Evolutionary conservation across 2,329 filamentous ascomycete genomes (phyloP).

Genomic region (Zymoseptoria brevis): DNA sequence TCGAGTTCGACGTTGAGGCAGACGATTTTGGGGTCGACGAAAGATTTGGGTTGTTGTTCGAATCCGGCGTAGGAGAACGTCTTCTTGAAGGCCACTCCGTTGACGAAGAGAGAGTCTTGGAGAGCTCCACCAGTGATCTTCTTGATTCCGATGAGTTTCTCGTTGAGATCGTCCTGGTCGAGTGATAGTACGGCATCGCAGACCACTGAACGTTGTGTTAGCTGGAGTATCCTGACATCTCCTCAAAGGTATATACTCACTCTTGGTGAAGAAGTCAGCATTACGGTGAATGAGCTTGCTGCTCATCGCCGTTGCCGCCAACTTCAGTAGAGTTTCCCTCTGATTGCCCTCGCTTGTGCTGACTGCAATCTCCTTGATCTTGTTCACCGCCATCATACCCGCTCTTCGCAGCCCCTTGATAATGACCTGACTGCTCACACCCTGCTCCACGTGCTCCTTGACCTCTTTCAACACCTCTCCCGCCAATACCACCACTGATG

Average conservation of each 20-base stretch:
- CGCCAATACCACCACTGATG: conserved; percentile 93
- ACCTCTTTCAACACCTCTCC: conserved; percentile 96
- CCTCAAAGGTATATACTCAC: conserved; percentile 43
- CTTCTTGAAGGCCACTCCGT: conserved; percentile 99
- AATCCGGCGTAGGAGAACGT: conserved; percentile 98
- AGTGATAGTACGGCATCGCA: conserved; percentile 92
- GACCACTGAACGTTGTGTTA: conserved; percentile 59
- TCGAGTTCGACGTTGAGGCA: conserved; percentile 97
- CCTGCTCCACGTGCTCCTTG: conserved; percentile 92
- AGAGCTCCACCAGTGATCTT: conserved; percentile 95
- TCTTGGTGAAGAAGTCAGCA: conserved; percentile 94
- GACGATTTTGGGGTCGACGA: conserved; percentile 90
- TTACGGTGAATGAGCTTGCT: conserved; percentile 99
- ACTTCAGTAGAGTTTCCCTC: conserved; percentile 78
- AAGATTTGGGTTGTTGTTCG: conserved; percentile 96
- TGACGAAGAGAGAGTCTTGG: conserved; percentile 92
- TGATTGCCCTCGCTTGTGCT: conserved; percentile 74
- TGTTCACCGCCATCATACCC: conserved; percentile 87
- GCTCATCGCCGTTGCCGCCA: conserved; percentile 95
- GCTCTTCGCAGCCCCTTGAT: conserved; percentile 91
- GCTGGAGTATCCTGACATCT: conserved; percentile 22
- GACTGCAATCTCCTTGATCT: conserved; percentile 95
- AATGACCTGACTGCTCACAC: conserved; percentile 93
- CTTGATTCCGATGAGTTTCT: conserved; percentile 96
- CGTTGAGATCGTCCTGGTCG: conserved; percentile 94